phyloP scores from a whole-genome alignment of 371 early-diverging fungal genomes.

The Blakeslea trispora region DNA sequence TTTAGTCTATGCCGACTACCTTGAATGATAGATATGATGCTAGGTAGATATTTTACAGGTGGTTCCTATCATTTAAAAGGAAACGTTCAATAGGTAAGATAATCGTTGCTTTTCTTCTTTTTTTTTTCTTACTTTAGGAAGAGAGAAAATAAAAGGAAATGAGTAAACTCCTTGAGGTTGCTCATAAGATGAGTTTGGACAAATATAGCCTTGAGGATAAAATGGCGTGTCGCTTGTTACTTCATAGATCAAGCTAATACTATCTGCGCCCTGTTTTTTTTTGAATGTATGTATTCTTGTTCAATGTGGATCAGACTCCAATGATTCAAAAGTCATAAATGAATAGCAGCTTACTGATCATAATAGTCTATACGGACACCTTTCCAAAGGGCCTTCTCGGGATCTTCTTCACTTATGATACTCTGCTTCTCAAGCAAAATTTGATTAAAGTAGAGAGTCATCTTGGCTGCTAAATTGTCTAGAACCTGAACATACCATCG shows the following conservation, averaged over 20 bases:
- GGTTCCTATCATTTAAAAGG: constrained; percentile 37
- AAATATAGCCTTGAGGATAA: constrained; percentile 56
- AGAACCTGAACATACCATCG: constrained; percentile 60
- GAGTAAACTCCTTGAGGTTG: constrained; percentile 67
- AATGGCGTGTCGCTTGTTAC: constrained; percentile 53
- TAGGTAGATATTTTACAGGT: constrained; percentile 63
- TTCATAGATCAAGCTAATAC: constrained; percentile 60
- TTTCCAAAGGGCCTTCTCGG: constrained; percentile 58
- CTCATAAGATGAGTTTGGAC: constrained; percentile 51
- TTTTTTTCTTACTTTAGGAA: constrained; percentile 52
- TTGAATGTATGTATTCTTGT: constrained; percentile 49
- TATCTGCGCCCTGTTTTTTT: constrained; percentile 55
- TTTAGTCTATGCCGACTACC: constrained; percentile 49
- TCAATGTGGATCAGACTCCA: too few relatives aligned
- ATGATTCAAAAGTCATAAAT: background rate
- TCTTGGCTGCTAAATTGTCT: constrained; percentile 58
- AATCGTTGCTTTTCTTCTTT: too few relatives aligned
- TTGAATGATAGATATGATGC: constrained; percentile 66
- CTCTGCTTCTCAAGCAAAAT: constrained; percentile 58
- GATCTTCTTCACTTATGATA: constrained; percentile 52
- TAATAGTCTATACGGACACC: constrained; percentile 57
- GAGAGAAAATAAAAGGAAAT: constrained; percentile 68
- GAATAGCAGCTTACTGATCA: constrained; percentile 45
- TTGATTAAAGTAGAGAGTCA: constrained; percentile 65
- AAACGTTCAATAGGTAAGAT: background rate